Evolutionary conservation across 176 grass and related monocot species (phyloP).

Genomic region (Musa schizocarpa): DNA sequence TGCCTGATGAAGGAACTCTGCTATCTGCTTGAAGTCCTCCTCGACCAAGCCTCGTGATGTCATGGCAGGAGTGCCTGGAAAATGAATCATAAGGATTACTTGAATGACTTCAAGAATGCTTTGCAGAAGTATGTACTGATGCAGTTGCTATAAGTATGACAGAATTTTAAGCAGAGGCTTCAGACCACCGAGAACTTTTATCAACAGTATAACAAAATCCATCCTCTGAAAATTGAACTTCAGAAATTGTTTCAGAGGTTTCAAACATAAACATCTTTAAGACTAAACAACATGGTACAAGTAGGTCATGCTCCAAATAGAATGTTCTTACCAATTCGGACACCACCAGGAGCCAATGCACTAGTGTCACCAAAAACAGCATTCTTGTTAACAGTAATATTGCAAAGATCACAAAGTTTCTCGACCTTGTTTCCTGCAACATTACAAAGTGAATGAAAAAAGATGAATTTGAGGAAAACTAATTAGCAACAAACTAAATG

Average conservation of each 20-base stretch:
- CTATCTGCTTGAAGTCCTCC: slow-evolving; percentile 11
- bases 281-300: too few species aligned
- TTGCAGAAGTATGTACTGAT: too few species aligned
- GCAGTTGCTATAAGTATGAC: too few species aligned
- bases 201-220: too few species aligned
- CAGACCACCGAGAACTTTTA: too few species aligned
- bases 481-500: not conserved
- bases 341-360: slow-evolving; percentile 84
- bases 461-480: not conserved
- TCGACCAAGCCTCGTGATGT: not conserved
- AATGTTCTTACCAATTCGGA: slow-evolving; percentile 64
- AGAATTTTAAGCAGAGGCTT: too few species aligned
- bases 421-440: slow-evolving; percentile 85
- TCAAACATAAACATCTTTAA: too few species aligned
- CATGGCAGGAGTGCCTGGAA: not conserved
- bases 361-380: slow-evolving; percentile 97
- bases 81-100: not conserved
- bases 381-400: slow-evolving; percentile 97
- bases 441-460: not conserved
- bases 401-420: slow-evolving; percentile 89
- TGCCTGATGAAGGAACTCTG: slow-evolving; percentile 7
- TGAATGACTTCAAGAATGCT: not conserved
- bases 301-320: too few species aligned
- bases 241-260: too few species aligned
- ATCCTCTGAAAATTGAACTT: too few species aligned